phyloP scores from a whole-genome alignment of 139 green algal species.

The Tetraselmis striata region DNA sequence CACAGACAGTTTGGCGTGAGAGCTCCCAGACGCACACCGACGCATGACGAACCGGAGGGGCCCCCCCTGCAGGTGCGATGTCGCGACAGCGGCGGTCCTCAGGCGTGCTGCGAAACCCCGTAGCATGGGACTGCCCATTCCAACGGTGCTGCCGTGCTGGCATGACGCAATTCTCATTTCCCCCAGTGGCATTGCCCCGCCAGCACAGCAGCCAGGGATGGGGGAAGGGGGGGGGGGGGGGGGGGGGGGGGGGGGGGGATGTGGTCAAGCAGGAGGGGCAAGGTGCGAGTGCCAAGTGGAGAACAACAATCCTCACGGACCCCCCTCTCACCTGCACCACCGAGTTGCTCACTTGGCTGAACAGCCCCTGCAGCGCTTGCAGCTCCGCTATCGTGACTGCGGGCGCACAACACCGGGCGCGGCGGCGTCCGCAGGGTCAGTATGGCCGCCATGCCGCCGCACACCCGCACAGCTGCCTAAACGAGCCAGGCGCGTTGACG shows the following conservation, averaged over 20 bases:
- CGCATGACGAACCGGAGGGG: not conserved
- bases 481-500: not conserved
- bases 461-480: not conserved
- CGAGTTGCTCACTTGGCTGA: slow-evolving; percentile 42
- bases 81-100: not conserved
- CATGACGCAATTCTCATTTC: no score
- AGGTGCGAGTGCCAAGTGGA: no score
- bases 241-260: no score
- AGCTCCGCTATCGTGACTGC: slow-evolving; percentile 49
- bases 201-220: no score
- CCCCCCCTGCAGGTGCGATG: not conserved
- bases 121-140: no score
- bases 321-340: slow-evolving; percentile 29
- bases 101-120: not conserved
- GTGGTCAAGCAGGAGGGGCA: no score
- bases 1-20: not conserved
- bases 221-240: no score
- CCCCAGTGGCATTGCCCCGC: no score
- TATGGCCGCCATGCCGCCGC: not conserved
- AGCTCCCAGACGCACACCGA: not conserved
- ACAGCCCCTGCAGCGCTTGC: slow-evolving; percentile 44
- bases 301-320: not conserved
- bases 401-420: no score
- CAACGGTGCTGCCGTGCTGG: no score
- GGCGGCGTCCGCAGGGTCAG: no score